Evolutionary conservation across 148 eudicot genomes (phyloP).

Genomic region (Vaccinium darrowii): DNA sequence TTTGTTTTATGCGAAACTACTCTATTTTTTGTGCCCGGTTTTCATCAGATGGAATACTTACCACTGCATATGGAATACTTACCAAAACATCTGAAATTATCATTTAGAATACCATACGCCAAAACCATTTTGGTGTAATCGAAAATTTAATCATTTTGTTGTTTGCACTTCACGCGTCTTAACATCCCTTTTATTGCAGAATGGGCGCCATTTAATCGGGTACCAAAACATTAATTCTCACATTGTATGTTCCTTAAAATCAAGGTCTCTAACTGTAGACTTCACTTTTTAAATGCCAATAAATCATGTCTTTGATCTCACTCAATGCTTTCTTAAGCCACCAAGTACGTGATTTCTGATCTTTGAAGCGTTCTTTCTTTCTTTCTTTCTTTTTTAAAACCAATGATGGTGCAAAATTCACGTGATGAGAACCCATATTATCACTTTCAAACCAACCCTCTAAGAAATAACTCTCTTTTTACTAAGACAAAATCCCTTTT

Average conservation of each 20-base stretch:
- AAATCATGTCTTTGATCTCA: slow-evolving; percentile 6
- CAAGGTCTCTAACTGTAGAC: slow-evolving; percentile 2
- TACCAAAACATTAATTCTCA: not conserved
- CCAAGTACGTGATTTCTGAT: not conserved
- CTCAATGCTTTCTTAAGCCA: not conserved
- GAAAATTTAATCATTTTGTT: no score
- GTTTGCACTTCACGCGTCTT: not conserved
- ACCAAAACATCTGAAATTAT: no score
- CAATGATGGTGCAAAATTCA: not conserved
- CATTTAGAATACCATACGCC: no score
- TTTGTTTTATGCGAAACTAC: no score
- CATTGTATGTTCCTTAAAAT: slow-evolving; percentile 6
- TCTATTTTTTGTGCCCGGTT: no score
- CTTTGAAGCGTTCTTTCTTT: slow-evolving; percentile 1
- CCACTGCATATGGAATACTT: no score
- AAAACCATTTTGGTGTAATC: no score
- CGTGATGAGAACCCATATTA: slow-evolving; percentile 2
- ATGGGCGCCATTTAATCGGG: slow-evolving; percentile 1
- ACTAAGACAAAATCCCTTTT: not conserved
- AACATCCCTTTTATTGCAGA: not conserved
- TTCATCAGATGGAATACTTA: no score
- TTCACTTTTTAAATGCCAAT: not conserved
- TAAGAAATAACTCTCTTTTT: not conserved
- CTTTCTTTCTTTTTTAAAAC: not conserved
- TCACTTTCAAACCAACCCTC: not conserved